A percentile compares a stretch with the other conserved stretches of the same genome.
phyloP scores from a whole-genome alignment of 164 flowering plant genomes.

The Tetracentron sinense region DNA sequence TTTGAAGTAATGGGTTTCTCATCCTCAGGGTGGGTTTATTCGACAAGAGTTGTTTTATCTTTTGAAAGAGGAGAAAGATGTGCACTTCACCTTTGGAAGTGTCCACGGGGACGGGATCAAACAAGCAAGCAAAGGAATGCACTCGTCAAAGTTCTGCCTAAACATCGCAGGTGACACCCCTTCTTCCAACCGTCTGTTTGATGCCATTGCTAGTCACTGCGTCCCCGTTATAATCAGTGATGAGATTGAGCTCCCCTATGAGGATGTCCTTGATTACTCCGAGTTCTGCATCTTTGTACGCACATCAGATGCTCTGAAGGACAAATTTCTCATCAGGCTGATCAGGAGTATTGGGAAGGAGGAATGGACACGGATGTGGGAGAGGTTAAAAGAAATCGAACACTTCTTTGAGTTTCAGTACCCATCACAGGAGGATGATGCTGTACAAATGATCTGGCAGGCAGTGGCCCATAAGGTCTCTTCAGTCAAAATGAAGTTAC shows the following conservation, averaged over 20 bases:
- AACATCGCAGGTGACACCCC: constrained; percentile 94
- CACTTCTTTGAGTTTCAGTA: constrained; percentile 50
- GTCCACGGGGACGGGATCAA: constrained; percentile 50
- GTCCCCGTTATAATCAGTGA: constrained; percentile 89
- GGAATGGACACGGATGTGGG: constrained; percentile 77
- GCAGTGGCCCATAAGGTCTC: constrained; percentile 67
- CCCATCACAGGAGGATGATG: constrained; percentile 66
- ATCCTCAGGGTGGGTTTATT: constrained; percentile 59
- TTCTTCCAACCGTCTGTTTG: constrained; percentile 87
- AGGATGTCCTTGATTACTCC: constrained; percentile 81
- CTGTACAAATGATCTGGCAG: constrained; percentile 90
- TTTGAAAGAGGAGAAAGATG: constrained; percentile 66
- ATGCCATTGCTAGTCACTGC: constrained; percentile 88
- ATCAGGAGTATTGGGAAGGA: constrained; percentile 47
- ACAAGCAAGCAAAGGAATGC: constrained; percentile 71
- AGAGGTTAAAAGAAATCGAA: constrained; percentile 55
- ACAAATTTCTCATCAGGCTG: constrained; percentile 50
- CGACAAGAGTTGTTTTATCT: constrained; percentile 81
- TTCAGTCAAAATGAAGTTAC: constrained; percentile 39
- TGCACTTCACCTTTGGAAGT: constrained; percentile 79
- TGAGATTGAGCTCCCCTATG: constrained; percentile 83
- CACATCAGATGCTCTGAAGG: constrained; percentile 60
- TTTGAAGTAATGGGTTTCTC: neutral
- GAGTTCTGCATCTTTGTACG: constrained; percentile 75
- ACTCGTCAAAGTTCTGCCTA: constrained; percentile 80